Percentiles rank a stretch among this genome's conserved stretches.
phyloP scores from a whole-genome alignment of 805 yeast species.

The Ogataea degrootiae region DNA sequence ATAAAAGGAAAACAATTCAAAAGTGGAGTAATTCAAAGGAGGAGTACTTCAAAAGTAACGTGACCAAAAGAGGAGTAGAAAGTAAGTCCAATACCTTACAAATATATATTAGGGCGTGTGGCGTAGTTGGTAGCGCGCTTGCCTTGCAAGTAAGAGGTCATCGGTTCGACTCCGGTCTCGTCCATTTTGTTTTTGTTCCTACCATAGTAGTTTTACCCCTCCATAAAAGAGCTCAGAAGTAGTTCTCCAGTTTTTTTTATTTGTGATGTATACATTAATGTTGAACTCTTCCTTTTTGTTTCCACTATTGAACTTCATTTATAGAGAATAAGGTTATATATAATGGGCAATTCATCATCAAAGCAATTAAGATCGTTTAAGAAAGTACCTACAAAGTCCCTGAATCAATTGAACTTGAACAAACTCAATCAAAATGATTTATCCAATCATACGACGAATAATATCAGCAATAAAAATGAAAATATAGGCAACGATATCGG shows the following conservation, averaged over 20 bases:
- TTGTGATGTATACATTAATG: no score
- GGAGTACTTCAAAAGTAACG: no score
- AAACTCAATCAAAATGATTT: conserved; percentile 6
- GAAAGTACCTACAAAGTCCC: conserved; percentile 3
- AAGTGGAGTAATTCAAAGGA: no score
- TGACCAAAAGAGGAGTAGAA: no score
- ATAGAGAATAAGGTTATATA: neutral
- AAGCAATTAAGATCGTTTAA: conserved; percentile 15
- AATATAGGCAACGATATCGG: neutral
- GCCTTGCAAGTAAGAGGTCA: conserved; percentile 78
- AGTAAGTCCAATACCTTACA: no score
- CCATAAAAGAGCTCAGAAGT: no score
- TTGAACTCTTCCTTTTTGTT: no score
- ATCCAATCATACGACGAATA: neutral
- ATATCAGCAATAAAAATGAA: no score
- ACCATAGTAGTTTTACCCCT: no score
- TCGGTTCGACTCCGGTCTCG: conserved; percentile 77
- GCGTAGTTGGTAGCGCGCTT: conserved; percentile 82
- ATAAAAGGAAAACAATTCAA: no score
- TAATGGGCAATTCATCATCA: conserved; percentile 25
- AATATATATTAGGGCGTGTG: conserved; percentile 60
- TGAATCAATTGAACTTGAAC: conserved; percentile 7
- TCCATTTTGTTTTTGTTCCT: conserved; percentile 36
- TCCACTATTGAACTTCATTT: no score
- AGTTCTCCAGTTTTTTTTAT: no score